Conservation (phyloP, 2,329 filamentous ascomycete genomes). For the Penicillium sp. region DNA sequence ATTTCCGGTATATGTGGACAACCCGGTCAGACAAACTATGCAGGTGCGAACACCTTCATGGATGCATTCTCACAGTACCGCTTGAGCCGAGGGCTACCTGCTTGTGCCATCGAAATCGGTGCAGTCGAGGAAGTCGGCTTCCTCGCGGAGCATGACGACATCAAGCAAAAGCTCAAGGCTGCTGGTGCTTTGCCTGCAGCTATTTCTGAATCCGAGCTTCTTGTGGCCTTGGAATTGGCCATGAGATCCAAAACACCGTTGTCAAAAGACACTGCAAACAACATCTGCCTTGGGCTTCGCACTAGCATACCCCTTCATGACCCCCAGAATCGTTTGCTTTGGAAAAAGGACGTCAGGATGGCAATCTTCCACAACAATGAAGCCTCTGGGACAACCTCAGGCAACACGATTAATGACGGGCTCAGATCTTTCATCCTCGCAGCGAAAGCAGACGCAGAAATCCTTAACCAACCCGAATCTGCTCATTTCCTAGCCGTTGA, state of each 20-base stretch:
- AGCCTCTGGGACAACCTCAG: neutral
- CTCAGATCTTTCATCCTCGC: slow-evolving; percentile 9
- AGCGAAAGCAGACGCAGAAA: slow-evolving; percentile 1
- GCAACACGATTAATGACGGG: neutral
- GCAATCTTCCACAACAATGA: slow-evolving; percentile 7
- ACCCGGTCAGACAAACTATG: slow-evolving; percentile 41
- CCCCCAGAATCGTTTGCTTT: slow-evolving; percentile 3
- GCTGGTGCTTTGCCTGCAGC: neutral
- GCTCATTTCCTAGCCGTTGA: slow-evolving; percentile 19
- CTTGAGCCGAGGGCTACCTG: slow-evolving; percentile 17
- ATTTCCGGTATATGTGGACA: slow-evolving; percentile 38
- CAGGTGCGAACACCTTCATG: slow-evolving; percentile 43
- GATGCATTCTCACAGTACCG: slow-evolving; percentile 35
- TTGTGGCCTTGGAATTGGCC: slow-evolving; percentile 7
- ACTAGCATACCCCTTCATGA: neutral
- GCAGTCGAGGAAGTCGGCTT: slow-evolving; percentile 20
- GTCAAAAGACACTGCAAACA: slow-evolving; percentile 1
- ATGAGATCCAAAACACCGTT: neutral
- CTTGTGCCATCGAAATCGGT: slow-evolving; percentile 27
- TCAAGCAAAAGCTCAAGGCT: slow-evolving; percentile 8
- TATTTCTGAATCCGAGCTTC: slow-evolving; percentile 7
- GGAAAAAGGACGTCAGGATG: slow-evolving; percentile 8
- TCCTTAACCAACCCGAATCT: neutral
- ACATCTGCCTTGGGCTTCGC: slow-evolving; percentile 8
- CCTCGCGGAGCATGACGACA: slow-evolving; percentile 3